phyloP scores from a whole-genome alignment of 441 rosid species.

The Bruguiera hainesii region DNA sequence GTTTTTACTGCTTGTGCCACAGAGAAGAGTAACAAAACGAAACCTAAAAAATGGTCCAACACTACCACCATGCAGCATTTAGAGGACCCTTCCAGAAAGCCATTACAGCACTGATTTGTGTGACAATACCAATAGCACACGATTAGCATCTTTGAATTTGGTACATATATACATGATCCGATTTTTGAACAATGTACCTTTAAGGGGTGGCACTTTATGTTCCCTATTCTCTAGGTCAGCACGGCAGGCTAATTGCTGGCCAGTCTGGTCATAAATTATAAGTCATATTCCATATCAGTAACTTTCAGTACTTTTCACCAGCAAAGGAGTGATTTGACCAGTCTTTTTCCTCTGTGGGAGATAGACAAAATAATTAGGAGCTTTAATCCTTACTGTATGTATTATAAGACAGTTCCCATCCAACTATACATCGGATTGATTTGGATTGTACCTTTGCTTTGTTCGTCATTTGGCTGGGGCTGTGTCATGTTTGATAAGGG shows the following conservation, averaged over 20 bases:
- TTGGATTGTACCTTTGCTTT: no score
- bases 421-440: no score
- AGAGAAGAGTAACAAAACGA: neutral
- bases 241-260: neutral
- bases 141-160: slow-evolving; percentile 43
- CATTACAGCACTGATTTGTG: slow-evolving; percentile 23
- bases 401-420: no score
- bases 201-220: neutral
- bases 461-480: no score
- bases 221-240: neutral
- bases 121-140: slow-evolving; percentile 31
- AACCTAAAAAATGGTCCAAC: slow-evolving; percentile 22
- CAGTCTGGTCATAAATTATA: neutral
- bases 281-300: neutral
- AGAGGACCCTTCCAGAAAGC: slow-evolving; percentile 27
- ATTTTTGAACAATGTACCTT: neutral
- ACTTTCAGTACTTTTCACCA: neutral
- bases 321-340: neutral
- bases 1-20: slow-evolving; percentile 23
- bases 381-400: no score
- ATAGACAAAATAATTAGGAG: neutral
- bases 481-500: no score
- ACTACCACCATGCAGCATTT: slow-evolving; percentile 17
- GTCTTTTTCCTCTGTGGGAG: neutral
- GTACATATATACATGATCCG: no score